Percentiles rank a stretch among this genome's conserved stretches.
Conservation (phyloP, 2,329 filamentous ascomycete genomes). For the Aspergillus sp. region DNA sequence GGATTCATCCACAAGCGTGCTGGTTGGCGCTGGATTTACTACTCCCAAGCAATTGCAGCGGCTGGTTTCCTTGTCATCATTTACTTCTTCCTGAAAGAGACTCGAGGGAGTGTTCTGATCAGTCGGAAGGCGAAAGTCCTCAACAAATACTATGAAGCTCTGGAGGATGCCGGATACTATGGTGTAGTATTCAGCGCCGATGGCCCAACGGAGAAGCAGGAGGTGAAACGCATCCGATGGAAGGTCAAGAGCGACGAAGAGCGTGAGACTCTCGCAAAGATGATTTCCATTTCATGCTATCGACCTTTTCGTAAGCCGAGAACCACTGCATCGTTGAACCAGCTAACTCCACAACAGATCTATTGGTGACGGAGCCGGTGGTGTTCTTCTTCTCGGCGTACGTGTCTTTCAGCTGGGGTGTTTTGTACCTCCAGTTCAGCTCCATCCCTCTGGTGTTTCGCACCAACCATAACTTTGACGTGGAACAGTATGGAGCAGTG, state of each 20-base stretch:
- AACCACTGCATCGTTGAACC: conserved; percentile 6
- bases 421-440: conserved; percentile 76
- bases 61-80: conserved; percentile 61
- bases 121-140: conserved; percentile 67
- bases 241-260: conserved; percentile 73
- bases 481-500: conserved; percentile 63
- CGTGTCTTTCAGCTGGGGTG: conserved; percentile 81
- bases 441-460: conserved; percentile 73
- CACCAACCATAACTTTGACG: conserved; percentile 63
- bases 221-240: conserved; percentile 64
- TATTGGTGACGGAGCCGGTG: conserved; percentile 60
- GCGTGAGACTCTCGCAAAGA: conserved; percentile 60
- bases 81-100: conserved; percentile 70
- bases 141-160: conserved; percentile 71
- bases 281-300: conserved; percentile 68
- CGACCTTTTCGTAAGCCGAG: conserved; percentile 62
- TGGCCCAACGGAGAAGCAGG: conserved; percentile 22
- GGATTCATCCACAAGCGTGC: conserved; percentile 64
- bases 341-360: conserved; percentile 20
- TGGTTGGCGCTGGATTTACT: conserved; percentile 81
- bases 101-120: conserved; percentile 71
- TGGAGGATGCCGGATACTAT: conserved; percentile 61
- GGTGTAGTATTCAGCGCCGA: conserved; percentile 47
- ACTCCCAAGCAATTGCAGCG: conserved; percentile 70
- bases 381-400: conserved; percentile 72